Evolutionary conservation across 139 green algal genomes (phyloP).

Genomic region (Auxenochlorella protothecoides): DNA sequence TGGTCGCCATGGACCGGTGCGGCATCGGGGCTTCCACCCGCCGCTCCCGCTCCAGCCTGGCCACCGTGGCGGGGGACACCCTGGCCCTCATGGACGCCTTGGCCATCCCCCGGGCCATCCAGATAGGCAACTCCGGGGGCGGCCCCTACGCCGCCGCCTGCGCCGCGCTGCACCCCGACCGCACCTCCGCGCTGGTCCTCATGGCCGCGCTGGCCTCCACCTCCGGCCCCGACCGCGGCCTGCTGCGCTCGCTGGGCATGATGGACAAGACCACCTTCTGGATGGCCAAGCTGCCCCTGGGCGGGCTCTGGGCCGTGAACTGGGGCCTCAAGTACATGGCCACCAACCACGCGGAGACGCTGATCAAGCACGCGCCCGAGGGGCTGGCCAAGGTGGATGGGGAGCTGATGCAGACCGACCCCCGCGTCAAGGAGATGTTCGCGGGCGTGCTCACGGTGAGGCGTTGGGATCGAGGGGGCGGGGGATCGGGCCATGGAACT

Average conservation of each 20-base stretch:
- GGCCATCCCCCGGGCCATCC: not conserved
- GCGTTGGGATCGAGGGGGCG: too few species aligned
- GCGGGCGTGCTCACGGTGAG: too few species aligned
- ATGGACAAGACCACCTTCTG: not conserved
- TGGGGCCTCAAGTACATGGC: not conserved
- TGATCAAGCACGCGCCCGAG: not conserved
- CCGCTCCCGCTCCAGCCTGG: not conserved
- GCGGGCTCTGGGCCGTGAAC: not conserved
- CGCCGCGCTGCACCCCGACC: conserved; percentile 1
- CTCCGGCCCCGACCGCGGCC: not conserved
- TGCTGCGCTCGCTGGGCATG: not conserved
- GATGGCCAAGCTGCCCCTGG: not conserved
- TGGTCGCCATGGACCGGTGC: conserved; percentile 4
- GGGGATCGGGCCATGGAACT: too few species aligned
- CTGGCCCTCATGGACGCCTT: not conserved
- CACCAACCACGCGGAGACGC: not conserved
- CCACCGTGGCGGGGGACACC: not conserved
- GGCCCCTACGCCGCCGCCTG: conserved; percentile 6
- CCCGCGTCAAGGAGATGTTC: not conserved
- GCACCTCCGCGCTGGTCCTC: conserved; percentile 1
- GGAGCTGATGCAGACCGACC: not conserved
- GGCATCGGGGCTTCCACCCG: conserved; percentile 5
- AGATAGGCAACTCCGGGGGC: conserved; percentile 1
- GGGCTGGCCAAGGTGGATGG: not conserved
- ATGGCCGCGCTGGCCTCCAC: conserved; percentile 1